phyloP scores from a whole-genome alignment of 129 eudicot species.

The Chrysanthemum lavandulifolium region DNA sequence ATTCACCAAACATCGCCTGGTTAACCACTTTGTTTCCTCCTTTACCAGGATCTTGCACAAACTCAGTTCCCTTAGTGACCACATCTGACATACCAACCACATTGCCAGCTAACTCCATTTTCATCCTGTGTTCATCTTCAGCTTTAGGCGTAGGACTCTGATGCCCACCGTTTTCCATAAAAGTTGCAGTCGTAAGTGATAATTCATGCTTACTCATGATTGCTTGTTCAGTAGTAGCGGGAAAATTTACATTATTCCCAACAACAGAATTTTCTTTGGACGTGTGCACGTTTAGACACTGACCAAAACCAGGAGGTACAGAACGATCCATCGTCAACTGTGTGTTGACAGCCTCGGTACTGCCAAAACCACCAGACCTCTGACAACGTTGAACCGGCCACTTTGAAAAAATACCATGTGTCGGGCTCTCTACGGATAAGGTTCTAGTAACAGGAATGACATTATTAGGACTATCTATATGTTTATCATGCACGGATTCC shows the following conservation, averaged over 20 bases:
- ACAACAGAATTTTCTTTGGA: slow-evolving; percentile 16
- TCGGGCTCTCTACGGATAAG: slow-evolving; percentile 28
- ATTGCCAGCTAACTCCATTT: slow-evolving; percentile 12
- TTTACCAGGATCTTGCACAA: background rate
- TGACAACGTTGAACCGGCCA: slow-evolving; percentile 9
- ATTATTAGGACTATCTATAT: slow-evolving; percentile 11
- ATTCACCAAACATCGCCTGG: background rate
- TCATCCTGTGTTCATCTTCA: slow-evolving; percentile 13
- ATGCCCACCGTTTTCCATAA: slow-evolving; percentile 14
- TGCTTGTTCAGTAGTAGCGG: too few species aligned
- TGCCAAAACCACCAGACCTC: background rate
- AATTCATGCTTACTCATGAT: slow-evolving; percentile 16
- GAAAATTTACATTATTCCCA: too few species aligned
- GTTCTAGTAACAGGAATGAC: slow-evolving; percentile 28
- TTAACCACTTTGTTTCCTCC: slow-evolving; percentile 5
- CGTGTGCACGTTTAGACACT: background rate
- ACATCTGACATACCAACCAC: too few species aligned
- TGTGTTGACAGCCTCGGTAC: slow-evolving; percentile 25
- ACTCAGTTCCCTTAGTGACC: too few species aligned
- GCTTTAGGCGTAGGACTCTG: slow-evolving; percentile 14
- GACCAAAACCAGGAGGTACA: slow-evolving; percentile 31
- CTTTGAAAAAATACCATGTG: slow-evolving; percentile 20
- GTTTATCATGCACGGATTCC: slow-evolving; percentile 1
- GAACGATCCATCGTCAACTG: slow-evolving; percentile 30
- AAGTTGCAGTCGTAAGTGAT: slow-evolving; percentile 20